These are phyloP conservation scores for Ogataea zsoltii DNA, from an alignment of 805 yeast genomes.

Conservation along the genomic window DNA sequence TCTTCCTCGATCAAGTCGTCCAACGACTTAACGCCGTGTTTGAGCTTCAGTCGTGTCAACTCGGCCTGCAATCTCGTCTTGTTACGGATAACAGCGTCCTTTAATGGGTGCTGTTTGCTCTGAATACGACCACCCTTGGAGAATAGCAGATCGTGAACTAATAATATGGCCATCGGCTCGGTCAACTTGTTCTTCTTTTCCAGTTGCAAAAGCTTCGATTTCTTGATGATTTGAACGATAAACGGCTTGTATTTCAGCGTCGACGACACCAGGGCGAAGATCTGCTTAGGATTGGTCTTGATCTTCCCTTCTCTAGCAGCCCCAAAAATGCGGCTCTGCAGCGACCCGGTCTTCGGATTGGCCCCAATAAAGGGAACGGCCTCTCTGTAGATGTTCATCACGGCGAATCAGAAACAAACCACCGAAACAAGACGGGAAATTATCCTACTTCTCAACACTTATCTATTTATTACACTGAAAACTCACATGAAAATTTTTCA, in stretches of 20 bases:
- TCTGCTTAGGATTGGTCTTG: slow-evolving; percentile 75
- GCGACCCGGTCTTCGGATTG: slow-evolving; percentile 50
- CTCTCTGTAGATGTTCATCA: slow-evolving; percentile 43
- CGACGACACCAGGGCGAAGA: slow-evolving; percentile 80
- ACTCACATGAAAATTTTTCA: no score
- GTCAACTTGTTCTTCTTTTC: slow-evolving; percentile 50
- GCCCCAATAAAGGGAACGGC: slow-evolving; percentile 41
- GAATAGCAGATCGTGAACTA: slow-evolving; percentile 81
- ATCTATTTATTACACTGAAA: no score
- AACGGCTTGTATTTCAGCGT: slow-evolving; percentile 71
- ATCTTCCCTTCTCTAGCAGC: slow-evolving; percentile 48
- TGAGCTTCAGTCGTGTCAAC: slow-evolving; percentile 71
- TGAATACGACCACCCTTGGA: slow-evolving; percentile 79
- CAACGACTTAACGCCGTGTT: slow-evolving; percentile 59
- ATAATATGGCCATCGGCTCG: slow-evolving; percentile 55
- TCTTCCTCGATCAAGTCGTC: slow-evolving; percentile 55
- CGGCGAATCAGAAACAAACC: no score
- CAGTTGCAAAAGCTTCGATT: slow-evolving; percentile 61
- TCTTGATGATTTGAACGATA: slow-evolving; percentile 61
- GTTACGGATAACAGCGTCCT: slow-evolving; percentile 75
- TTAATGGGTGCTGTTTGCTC: slow-evolving; percentile 84
- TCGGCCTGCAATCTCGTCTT: slow-evolving; percentile 85
- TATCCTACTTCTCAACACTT: no score
- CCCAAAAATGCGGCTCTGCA: slow-evolving; percentile 53
- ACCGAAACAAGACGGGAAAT: no score